phyloP scores from a whole-genome alignment of 495 filamentous ascomycete genomes.

The Cetradonia linearis region DNA sequence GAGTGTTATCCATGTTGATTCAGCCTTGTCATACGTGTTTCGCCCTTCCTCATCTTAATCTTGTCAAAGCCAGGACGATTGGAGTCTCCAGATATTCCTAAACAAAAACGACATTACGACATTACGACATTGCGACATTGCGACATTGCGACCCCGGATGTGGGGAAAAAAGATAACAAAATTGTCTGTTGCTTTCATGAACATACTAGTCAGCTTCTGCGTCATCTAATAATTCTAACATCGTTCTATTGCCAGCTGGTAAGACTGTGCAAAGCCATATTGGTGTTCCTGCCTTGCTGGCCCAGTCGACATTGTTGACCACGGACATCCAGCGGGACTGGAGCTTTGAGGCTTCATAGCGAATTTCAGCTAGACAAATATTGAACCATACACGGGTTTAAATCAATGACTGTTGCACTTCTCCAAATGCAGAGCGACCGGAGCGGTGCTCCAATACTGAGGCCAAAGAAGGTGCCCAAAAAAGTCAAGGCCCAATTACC shows the following conservation, averaged over 20 bases:
- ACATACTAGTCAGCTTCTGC: not conserved
- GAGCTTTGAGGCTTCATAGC: not conserved
- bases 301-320: not conserved
- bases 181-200: not conserved
- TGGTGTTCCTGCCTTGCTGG: not conserved
- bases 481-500: conserved; percentile 28
- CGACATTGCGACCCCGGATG: too few species aligned
- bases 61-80: not conserved
- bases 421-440: conserved; percentile 2
- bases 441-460: not conserved
- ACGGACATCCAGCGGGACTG: not conserved
- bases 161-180: not conserved
- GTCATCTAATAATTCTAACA: not conserved
- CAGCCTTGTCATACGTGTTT: not conserved
- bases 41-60: not conserved
- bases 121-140: not conserved
- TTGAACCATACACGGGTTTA: not conserved
- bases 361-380: not conserved
- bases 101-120: not conserved
- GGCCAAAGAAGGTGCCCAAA: conserved; percentile 3
- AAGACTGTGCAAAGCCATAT: not conserved
- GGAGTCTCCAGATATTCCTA: not conserved
- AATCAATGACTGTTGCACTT: conserved; percentile 13
- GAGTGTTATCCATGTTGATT: not conserved
- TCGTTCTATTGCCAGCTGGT: not conserved